Base-by-base conservation (phyloP, 1,284 basidiomycete species). In the Boletellus deceptivus region DNA sequence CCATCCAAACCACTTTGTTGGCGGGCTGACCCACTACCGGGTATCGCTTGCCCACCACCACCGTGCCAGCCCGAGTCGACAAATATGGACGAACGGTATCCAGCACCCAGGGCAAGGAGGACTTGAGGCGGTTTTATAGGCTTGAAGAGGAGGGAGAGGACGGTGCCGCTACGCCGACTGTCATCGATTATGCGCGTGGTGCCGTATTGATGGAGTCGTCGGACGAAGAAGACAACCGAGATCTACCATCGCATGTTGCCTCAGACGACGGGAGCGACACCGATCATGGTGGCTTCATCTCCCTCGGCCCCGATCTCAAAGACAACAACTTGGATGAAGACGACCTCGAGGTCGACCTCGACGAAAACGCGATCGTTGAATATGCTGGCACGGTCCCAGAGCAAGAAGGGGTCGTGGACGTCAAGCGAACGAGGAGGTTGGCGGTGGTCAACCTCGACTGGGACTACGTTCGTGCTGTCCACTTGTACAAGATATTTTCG, bases 361-460 rank as follows among this genome's bases (percentile, higher is more conserved):
- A 95, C 70, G 91, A 93, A 64, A 76, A 78, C 49, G 76, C 75
- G 43, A 80, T 83, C 24, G 78, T 79, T 18, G 80, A 75, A 8
- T 87, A 86, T 55, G 67, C 75, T n/a, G 69, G 78, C 27, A 27
- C 40, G 54, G 71, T 72, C 11, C 72, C 80, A 48, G 69, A 71
- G 17, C 64, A 72, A 47, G 65, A 69, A 8, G 64, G 64, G 33
- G 64, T 57, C 14, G 49, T 62, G 29, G 71, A 71, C 24, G 67
- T 58, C 3, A 22, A 73, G n/a, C 75, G 76, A n/a, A 92, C 91
- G 1, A 79, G 75, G 42, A 80, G 96, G 13, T 72, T 98, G 6
- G 97, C 96, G 0, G 83, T 90, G 25, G 96, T 99, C 59, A 98
- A 99, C 68, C 81, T 99, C 53, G 97, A 99, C 72, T 99, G 97